Percentiles rank a stretch among this genome's conserved stretches.
Evolutionary conservation across 1,284 basidiomycete genomes (phyloP).

Genomic region (Somion occarium): DNA sequence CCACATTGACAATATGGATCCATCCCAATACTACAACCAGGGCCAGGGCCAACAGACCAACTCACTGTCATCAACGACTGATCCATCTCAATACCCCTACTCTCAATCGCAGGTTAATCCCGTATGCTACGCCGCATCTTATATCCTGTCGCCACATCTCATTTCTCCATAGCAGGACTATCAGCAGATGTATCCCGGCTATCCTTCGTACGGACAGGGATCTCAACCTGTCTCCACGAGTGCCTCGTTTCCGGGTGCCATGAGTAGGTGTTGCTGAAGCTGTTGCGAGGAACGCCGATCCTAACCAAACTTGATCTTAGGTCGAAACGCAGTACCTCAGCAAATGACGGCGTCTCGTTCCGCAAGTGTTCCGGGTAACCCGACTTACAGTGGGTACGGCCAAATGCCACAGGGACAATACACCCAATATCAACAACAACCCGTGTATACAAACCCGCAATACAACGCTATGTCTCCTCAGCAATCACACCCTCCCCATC

Average conservation of each 20-base stretch:
- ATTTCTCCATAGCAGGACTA: neutral
- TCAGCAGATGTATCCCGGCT: neutral
- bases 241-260: conserved; percentile 1
- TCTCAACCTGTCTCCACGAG: neutral
- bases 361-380: neutral
- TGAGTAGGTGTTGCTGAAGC: conserved; percentile 1
- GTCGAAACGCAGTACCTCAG: neutral
- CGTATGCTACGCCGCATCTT: neutral
- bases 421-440: neutral
- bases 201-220: neutral
- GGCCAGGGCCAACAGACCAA: conserved; percentile 3
- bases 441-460: neutral
- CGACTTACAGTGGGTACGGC: neutral
- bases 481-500: neutral
- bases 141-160: conserved; percentile 2
- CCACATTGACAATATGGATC: conserved; percentile 6
- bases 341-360: neutral
- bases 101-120: neutral
- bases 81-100: conserved; percentile 1
- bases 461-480: neutral
- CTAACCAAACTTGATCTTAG: neutral
- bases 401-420: neutral
- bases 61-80: conserved; percentile 9
- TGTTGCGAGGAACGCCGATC: neutral
- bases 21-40: conserved; percentile 5